phyloP scores from a whole-genome alignment of 306 rosid genomes.

The Carpinus fangiana region DNA sequence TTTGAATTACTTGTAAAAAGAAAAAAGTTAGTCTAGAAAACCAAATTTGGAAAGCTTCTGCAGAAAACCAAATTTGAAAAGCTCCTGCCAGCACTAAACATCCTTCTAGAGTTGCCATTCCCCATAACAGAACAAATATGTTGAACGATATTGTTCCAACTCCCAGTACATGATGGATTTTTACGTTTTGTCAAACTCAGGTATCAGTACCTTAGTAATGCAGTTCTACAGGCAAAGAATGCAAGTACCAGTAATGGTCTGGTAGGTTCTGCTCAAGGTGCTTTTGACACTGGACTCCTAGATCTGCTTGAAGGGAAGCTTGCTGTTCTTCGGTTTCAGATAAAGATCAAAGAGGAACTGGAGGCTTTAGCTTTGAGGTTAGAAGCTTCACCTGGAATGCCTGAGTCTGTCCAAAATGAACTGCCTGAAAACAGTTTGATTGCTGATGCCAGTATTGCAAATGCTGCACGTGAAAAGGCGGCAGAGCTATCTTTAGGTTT shows the following conservation, averaged over 20 bases:
- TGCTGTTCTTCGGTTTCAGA: slow-evolving; percentile 94
- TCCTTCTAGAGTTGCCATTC: neutral
- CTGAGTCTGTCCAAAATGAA: slow-evolving; percentile 58
- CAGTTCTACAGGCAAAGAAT: slow-evolving; percentile 88
- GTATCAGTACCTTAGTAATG: slow-evolving; percentile 90
- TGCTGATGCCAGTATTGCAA: slow-evolving; percentile 48
- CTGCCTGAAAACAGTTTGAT: slow-evolving; percentile 36
- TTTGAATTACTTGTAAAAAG: no score
- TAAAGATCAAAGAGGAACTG: slow-evolving; percentile 84
- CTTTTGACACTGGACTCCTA: slow-evolving; percentile 76
- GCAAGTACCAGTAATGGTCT: slow-evolving; percentile 65
- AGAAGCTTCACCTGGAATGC: slow-evolving; percentile 52
- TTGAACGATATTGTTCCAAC: neutral
- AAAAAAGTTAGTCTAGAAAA: neutral
- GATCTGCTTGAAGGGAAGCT: slow-evolving; percentile 98
- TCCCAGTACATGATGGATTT: slow-evolving; percentile 19
- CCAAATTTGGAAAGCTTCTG: neutral
- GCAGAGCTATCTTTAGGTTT: slow-evolving; percentile 77
- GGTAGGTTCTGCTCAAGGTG: slow-evolving; percentile 61
- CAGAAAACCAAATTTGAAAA: neutral
- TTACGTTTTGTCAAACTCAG: slow-evolving; percentile 47
- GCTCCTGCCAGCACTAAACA: neutral
- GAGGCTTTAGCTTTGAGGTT: slow-evolving; percentile 71
- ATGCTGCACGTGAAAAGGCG: slow-evolving; percentile 58
- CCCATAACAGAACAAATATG: neutral